Conservation (phyloP, 129 eudicot species). For the Heracleum sosnowskyi region DNA sequence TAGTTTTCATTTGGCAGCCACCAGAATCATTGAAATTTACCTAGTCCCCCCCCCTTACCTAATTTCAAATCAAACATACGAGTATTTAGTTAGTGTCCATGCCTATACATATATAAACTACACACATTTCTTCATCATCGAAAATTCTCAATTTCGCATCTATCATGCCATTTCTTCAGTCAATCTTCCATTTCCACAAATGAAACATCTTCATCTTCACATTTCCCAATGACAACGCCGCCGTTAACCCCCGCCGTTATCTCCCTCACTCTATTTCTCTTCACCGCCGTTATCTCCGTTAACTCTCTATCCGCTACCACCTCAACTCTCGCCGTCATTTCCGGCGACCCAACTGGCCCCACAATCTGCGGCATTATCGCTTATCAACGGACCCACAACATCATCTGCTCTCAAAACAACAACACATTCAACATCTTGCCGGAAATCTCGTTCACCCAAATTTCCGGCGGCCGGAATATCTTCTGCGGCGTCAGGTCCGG, state of each 20-base stretch:
- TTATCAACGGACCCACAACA: conserved; percentile 34
- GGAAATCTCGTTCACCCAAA: conserved; percentile 49
- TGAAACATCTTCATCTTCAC: conserved; percentile 10
- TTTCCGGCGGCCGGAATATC: conserved; percentile 72
- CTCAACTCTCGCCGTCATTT: conserved; percentile 64
- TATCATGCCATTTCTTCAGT: too few species aligned
- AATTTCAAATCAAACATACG: not conserved
- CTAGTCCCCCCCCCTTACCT: not conserved
- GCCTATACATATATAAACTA: not conserved
- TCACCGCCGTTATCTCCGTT: conserved; percentile 28
- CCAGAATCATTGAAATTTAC: too few species aligned
- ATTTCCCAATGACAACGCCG: conserved; percentile 6
- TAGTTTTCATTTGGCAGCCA: too few species aligned
- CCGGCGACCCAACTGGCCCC: conserved; percentile 49
- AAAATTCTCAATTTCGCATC: not conserved
- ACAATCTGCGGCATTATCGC: conserved; percentile 79
- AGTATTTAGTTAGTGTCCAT: too few species aligned
- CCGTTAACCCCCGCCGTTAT: conserved; percentile 20
- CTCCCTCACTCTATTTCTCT: conserved; percentile 16
- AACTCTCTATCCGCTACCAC: conserved; percentile 61
- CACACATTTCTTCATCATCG: not conserved
- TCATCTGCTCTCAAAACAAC: conserved; percentile 54
- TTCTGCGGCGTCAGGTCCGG: conserved; percentile 78
- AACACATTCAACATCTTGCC: conserved; percentile 24
- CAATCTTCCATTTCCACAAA: conserved; percentile 3